Evolutionary conservation across 2,329 filamentous ascomycete species (phyloP), one percentile per base, ranked within the genome.

Genomic region (Scolecobasidium constrictum): DNA sequence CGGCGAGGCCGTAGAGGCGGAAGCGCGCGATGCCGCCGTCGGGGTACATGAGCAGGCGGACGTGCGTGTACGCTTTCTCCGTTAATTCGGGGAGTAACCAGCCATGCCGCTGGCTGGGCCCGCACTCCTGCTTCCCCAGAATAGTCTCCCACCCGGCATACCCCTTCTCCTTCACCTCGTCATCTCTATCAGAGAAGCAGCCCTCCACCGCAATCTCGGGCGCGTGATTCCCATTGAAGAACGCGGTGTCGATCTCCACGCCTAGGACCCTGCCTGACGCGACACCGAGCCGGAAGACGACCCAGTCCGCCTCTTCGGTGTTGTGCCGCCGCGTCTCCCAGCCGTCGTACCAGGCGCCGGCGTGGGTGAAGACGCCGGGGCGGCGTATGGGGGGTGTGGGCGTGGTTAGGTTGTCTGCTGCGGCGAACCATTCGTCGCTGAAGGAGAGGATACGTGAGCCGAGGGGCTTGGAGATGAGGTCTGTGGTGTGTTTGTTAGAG

Each of bases 1-100:
- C 73, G 1, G 82, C 84, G 47, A 78, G 73, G 4, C 85, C 85
- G 55, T 82, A 88, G 1, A 90, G 72, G 17, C 83, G 72, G 65
- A 90, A 88, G 40, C 85, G 68, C 31, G 84, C 83, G 53, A 92
- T 90, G 38, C 85, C 85, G 38, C 85, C 85, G 55, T 92, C 85
- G 1, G 85, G 83, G 56, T 86, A 88, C 85, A 88, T 88, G 58
- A 85, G 83, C 43, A 92, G 67, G 23, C 83, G 69, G 33, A 88
- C 81, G 58, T 92, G 84, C 0, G 84, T 88, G 62, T 83, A 88
- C 42, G 78, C 73, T 60, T 83, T 83, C 23, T 65, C 62, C 0
- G 75, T 78, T 16, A 57, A 46, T 16, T 72, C 70, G 15, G 56
- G 55, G 13, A 90, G 67, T 54, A 75, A 72, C 85, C 84, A 92